Base-by-base conservation (phyloP, 2,329 filamentous ascomycete species). In the Xylaria sp. region DNA sequence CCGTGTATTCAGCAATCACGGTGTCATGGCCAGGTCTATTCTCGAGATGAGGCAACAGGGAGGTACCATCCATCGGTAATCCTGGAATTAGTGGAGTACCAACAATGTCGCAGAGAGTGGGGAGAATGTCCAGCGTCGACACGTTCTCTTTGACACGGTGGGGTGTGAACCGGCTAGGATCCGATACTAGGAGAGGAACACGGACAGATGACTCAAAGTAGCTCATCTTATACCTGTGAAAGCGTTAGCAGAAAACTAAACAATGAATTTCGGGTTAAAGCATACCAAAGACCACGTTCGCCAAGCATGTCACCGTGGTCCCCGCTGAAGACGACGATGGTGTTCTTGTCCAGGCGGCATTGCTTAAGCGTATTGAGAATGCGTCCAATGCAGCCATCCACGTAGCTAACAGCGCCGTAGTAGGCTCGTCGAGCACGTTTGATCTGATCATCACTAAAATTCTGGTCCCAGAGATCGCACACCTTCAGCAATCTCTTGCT, bases 271-370 rank as follows among this genome's bases (percentile, higher is more conserved):
- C 12, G 12, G n/a, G 21, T 31, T 14, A 5, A 45, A 23, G n/a
- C 14, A 4, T 64, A 67, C 94, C 94, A 97, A 49, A 97, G 81
- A 5, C 91, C 91, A 56, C 92, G 89, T 81, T 97, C 94, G 62
- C 94, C 94, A 7, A 97, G 86, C 94, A 97, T 97, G 77, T 97
- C 94, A 59, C 94, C 94, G 73, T 97, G 94, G 75, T 97, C 94
- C 46, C 94, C 93, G 61, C 90, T 94, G 79, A 97, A 97, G 68
- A 97, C 88, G 71, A 97, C 83, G 70, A 97, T 93, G 12, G 94
- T 97, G 78, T 97, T 87, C 35, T 96, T 88, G 63, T 89, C 89
- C 46, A 97, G 82, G 6, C 89, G 86, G 73, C 92, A 94, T 63
- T 92, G 85, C 75, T 93, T 90, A 17, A 97, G 81, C 0, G 92